A percentile compares a stretch with the other conserved stretches of the same genome.
phyloP scores from a whole-genome alignment of 2,329 filamentous ascomycete genomes.

The Aspergillus sp. region DNA sequence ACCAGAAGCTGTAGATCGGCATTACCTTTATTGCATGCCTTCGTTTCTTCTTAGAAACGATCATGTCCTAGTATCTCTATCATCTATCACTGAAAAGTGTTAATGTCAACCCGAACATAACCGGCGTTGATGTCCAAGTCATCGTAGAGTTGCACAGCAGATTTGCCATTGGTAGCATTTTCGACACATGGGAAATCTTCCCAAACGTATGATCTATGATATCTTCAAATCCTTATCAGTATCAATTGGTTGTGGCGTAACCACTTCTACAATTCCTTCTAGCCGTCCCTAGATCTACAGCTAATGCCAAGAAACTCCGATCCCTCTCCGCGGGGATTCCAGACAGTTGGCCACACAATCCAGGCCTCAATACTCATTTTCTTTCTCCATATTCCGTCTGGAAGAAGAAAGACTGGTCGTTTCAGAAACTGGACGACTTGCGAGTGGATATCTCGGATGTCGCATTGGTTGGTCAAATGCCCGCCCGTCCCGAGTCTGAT shows the following conservation, averaged over 20 bases:
- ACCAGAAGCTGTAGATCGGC: constrained; percentile 72
- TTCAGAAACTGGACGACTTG: not conserved
- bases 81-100: constrained; percentile 1
- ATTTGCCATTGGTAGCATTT: too few relatives aligned
- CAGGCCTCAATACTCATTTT: not conserved
- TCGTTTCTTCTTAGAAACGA: constrained; percentile 7
- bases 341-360: too few relatives aligned
- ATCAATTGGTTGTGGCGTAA: too few relatives aligned
- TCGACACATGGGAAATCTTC: too few relatives aligned
- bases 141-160: too few relatives aligned
- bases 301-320: too few relatives aligned
- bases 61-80: constrained; percentile 9
- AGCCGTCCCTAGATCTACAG: too few relatives aligned
- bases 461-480: not conserved
- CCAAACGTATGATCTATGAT: too few relatives aligned
- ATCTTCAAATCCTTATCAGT: too few relatives aligned
- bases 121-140: not conserved
- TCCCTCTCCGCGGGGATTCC: too few relatives aligned
- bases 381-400: not conserved
- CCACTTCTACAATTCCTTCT: too few relatives aligned
- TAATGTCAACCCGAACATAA: not conserved
- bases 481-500: too few relatives aligned
- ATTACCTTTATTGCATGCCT: constrained; percentile 5
- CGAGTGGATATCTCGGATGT: not conserved
- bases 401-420: not conserved